Evolutionary conservation across 2,329 filamentous ascomycete genomes (phyloP).

Genomic region (Biscogniauxia mediterranea): DNA sequence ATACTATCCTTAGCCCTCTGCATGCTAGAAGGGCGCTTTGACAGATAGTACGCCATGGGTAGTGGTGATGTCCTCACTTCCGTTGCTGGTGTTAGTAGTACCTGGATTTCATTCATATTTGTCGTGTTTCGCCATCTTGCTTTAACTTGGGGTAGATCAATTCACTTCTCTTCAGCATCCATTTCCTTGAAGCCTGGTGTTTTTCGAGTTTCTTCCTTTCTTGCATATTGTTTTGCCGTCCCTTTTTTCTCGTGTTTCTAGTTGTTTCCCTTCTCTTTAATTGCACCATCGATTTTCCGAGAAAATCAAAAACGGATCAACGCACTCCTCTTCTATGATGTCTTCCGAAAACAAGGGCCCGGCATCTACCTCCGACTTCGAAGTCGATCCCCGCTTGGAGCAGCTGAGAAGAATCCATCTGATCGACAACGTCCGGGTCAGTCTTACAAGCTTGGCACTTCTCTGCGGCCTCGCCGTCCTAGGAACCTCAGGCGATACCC

Average conservation of each 20-base stretch:
- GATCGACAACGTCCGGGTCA: conserved; percentile 45
- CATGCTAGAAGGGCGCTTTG: conserved; percentile 11
- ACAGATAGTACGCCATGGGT: conserved; percentile 8
- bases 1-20: conserved; percentile 25
- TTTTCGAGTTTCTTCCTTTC: conserved; percentile 11
- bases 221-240: conserved; percentile 7
- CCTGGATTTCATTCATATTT: conserved; percentile 25
- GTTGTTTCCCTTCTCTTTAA: conserved; percentile 12
- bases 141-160: conserved; percentile 8
- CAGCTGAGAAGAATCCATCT: conserved; percentile 36
- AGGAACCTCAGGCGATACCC: conserved; percentile 52
- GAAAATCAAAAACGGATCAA: conserved; percentile 16
- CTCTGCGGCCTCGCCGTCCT: conserved; percentile 51
- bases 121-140: conserved; percentile 17
- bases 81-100: conserved; percentile 17
- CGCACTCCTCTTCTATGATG: conserved; percentile 22
- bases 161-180: conserved; percentile 9
- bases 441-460: conserved; percentile 49
- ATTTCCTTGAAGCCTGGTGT: conserved; percentile 16
- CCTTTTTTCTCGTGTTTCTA: conserved; percentile 12
- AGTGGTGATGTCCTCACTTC: conserved; percentile 13
- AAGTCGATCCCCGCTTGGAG: conserved; percentile 44
- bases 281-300: conserved; percentile 16
- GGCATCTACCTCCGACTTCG: conserved; percentile 46
- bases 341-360: conserved; percentile 39